Evolutionary conservation across 2,329 filamentous ascomycete species (phyloP), one percentile per base, ranked within the genome.

Genomic region (Monosporascus sp.): DNA sequence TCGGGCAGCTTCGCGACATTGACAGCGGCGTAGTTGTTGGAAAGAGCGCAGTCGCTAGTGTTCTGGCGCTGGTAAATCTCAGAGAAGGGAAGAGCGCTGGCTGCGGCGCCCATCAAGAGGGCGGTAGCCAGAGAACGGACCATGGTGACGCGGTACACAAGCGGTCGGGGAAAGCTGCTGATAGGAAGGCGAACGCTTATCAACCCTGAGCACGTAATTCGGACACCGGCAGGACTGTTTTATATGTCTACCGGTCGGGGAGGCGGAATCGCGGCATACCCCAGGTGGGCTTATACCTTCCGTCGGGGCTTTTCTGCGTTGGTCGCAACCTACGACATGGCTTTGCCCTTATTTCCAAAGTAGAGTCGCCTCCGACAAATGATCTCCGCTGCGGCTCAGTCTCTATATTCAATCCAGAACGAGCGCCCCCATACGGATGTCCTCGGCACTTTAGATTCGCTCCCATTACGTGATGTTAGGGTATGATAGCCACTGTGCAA

Each of bases 1-100:
- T 80, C 74, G 4, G 73, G 72, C 18, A 77, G 70, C 65, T 72
- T 70, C 55, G 66, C 64, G 27, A 60, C 59, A 64, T 65, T 66
- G 53, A 73, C 68, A 22, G 70, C 60, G 9, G 73, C 64, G 57
- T 71, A 70, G 55, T 54, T 69, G 57, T 60, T 58, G 47, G 62
- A 48, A 35, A 68, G 55, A n/a, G 67, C 60, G 65, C 74, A 76
- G 51, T 66, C 53, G 22, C 49, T 63, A 22, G 57, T 60, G 55
- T 72, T 64, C 57, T 68, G 70, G 48, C 71, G 68, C 57, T 62
- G 58, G 57, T 72, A 70, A 56, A 75, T 65, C 48, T 71, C 67
- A 49, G 57, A 59, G 50, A 59, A 64, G 43, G 64, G 64, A 24
- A 62, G 51, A 15, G 64, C 64, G 50, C 52, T 56, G 25, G 60